A percentile compares a stretch with the other conserved stretches of the same genome.
phyloP scores from a whole-genome alignment of 495 filamentous ascomycete genomes.

The Immersiella caudata region DNA sequence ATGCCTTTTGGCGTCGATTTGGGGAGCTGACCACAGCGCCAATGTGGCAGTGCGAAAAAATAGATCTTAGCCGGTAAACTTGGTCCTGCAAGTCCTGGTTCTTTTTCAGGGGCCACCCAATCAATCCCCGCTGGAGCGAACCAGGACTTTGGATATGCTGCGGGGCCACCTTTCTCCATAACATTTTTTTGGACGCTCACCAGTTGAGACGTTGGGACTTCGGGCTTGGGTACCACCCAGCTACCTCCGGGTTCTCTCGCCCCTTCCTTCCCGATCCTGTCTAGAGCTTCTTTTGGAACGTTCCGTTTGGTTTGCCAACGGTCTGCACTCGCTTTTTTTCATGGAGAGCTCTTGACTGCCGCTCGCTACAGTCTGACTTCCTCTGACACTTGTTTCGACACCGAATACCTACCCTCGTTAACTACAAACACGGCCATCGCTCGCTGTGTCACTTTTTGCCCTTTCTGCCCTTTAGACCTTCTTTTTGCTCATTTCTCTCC shows the following conservation, averaged over 20 bases:
- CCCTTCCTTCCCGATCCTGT: conserved; percentile 10
- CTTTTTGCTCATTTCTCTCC: conserved; percentile 1
- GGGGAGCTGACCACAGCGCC: conserved; percentile 2
- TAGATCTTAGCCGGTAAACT: conserved; percentile 10
- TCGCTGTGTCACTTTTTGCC: conserved; percentile 4
- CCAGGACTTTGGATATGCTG: not conserved
- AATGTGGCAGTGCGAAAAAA: conserved; percentile 14
- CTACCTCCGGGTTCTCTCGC: not conserved
- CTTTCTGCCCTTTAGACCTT: not conserved
- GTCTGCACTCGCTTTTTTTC: conserved; percentile 1
- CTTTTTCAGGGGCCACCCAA: conserved; percentile 16
- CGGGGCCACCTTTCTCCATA: not conserved
- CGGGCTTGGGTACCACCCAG: not conserved
- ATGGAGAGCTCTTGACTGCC: conserved; percentile 14
- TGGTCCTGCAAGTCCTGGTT: not conserved
- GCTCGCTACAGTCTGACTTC: conserved; percentile 15
- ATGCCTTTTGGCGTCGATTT: not conserved
- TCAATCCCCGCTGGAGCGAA: not conserved
- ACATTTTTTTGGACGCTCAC: not conserved
- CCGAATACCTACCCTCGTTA: conserved; percentile 1
- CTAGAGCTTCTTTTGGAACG: not conserved
- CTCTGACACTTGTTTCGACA: conserved; percentile 9
- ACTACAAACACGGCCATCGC: not conserved
- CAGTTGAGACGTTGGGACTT: not conserved
- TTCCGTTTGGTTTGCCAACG: not conserved